Evolutionary conservation across 495 filamentous ascomycete species (phyloP).

Genomic region (Geoglossum glabrum): DNA sequence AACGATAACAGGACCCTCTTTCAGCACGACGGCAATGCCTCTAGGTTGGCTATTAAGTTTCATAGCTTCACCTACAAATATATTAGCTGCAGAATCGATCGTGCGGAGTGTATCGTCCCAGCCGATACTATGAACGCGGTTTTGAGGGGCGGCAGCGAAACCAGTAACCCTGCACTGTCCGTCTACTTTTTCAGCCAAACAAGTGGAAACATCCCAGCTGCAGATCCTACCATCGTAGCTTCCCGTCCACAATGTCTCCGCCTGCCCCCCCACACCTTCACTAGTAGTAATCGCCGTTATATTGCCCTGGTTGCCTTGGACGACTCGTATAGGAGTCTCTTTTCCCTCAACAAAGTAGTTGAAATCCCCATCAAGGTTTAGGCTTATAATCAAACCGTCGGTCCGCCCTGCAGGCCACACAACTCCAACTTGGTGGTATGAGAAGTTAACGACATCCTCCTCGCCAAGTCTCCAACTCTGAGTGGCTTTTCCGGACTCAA

Average conservation of each 20-base stretch:
- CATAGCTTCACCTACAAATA: constrained; percentile 32
- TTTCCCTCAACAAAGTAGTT: constrained; percentile 66
- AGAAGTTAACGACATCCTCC: constrained; percentile 50
- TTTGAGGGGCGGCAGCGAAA: constrained; percentile 36
- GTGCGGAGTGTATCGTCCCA: constrained; percentile 91
- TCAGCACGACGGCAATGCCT: constrained; percentile 23
- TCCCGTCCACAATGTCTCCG: constrained; percentile 58
- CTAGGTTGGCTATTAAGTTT: constrained; percentile 43
- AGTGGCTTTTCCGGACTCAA: constrained; percentile 49
- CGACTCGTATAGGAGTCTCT: constrained; percentile 41
- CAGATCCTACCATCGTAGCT: constrained; percentile 78
- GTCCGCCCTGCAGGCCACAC: constrained; percentile 71
- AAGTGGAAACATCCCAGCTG: constrained; percentile 55
- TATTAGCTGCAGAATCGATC: constrained; percentile 39
- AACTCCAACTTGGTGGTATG: constrained; percentile 84
- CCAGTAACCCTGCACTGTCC: constrained; percentile 67
- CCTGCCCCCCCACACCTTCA: constrained; percentile 10
- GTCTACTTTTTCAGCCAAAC: constrained; percentile 44
- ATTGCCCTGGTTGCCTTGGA: constrained; percentile 88
- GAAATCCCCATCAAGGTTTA: constrained; percentile 72
- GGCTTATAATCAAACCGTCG: constrained; percentile 72
- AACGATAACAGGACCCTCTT: constrained; percentile 18
- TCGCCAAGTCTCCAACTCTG: constrained; percentile 80
- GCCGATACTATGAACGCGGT: constrained; percentile 54
- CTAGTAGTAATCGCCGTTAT: constrained; percentile 43